Base-by-base conservation (phyloP, 139 green algal species). In the Chlorella sp. region DNA sequence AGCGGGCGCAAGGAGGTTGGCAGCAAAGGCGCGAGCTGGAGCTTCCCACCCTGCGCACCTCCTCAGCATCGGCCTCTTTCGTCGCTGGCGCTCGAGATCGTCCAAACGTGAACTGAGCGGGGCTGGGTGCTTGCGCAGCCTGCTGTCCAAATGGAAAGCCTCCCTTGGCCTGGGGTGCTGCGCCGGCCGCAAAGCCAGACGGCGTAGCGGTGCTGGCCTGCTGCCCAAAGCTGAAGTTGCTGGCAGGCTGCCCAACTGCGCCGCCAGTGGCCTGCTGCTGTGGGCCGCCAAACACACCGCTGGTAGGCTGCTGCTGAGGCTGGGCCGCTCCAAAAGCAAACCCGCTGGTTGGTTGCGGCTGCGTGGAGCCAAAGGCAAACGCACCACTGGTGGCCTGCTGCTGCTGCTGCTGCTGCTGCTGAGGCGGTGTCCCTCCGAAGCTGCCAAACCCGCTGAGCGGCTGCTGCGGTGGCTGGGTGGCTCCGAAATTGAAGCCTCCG, bases 161-260 rank as follows among this genome's bases (percentile, higher is more conserved):
- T 71, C 15, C 63, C 28, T 12, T 70, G 16, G 63, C 63, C 11
- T 60, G 51, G 51, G 51, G 13, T 38, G 36, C 36, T 55, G 38
- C 36, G 41, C 41, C 51, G 15, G 51, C 51, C 18, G 51, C 51
- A 60, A 60, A 60, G 51, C 51, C 51, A 23, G 51, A 2, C 11
- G 9, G 12, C 13, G 12, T 15, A 21, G 11, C 21, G 44, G 44
- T 51, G 7, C 9, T 51, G 44, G 44, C 44, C 51, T 60, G 51
- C 57, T 84, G 78, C n/a, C 78, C 78, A 84, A 84, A 84, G 34
- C 18, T 41, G 20, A 84, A 84, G 34, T 44, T 47, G 60, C 65
- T 78, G 60, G 28, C 70, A 60, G 70, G 39, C 69, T 55, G 38
- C 2, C 25, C 30, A 3, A 21, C 51, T 17, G 28, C 56, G 9